Base-by-base conservation (phyloP, 2,329 filamentous ascomycete genomes). In the Arthrinium phaeospermum region DNA sequence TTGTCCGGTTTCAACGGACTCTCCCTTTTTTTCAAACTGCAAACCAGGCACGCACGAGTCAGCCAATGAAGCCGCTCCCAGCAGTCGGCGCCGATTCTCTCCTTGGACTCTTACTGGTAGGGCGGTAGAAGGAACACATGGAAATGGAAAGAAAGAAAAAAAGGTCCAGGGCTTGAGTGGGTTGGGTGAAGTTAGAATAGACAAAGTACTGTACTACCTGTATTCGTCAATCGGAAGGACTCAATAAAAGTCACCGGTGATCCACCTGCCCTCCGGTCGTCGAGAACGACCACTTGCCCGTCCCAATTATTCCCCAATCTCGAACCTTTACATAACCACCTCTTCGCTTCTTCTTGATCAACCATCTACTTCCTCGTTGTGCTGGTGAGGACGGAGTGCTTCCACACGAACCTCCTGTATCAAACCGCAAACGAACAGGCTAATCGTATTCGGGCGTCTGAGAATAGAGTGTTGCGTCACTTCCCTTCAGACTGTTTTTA, bases 341-440 rank as follows among this genome's bases (percentile, higher is more conserved):
- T 41, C 10, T 41, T 41, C 57, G 22, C 57, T 41, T 64, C 4
- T 22, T 64, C 30, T 41, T 64, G 22, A 64, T 64, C 57, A 41
- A 64, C 57, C 57, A 64, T 22, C 22, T 41, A 12, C 51, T 14
- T 34, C 14, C 6, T 57, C 24, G 27, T 41, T 64, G 34, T 64
- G 57, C 57, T 64, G 57, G 57, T 64, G 57, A 64, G 30, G 41
- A 64, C 57, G 57, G 57, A 41, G 57, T n/a, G 57, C 30, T 64
- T 64, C 57, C 41, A 3, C 30, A 41, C 57, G 57, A 64, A 64
- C 57, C 57, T 64, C 57, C 34, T 64, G 30, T 41, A 13, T 64
- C 57, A 64, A 64, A 64, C 57, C 57, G 57, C 57, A 64, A 64
- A 41, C 34, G n/a, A 8, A 22, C 34, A 41, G 57, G 22, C 19